Evolutionary conservation across 345 rosid species (phyloP).

Genomic region (Salix dunnii): DNA sequence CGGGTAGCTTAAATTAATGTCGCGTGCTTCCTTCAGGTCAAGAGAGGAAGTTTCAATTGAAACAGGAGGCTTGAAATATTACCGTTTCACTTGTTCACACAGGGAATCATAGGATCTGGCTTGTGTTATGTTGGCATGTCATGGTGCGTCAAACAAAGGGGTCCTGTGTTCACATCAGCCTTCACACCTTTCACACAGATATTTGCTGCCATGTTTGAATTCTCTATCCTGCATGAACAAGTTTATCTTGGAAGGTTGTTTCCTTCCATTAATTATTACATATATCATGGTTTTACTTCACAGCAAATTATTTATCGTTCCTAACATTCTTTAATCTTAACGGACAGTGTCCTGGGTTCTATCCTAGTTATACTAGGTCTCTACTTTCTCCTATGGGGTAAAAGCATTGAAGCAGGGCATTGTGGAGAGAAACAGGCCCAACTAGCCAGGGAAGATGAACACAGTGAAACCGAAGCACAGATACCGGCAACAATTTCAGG

Average conservation of each 20-base stretch:
- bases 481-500: not conserved
- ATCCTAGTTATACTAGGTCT: slow-evolving; percentile 55
- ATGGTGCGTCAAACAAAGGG: slow-evolving; percentile 31
- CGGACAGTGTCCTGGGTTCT: slow-evolving; percentile 65
- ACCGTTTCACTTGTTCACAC: not conserved
- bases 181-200: slow-evolving; percentile 30
- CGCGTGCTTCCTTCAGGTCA: not conserved
- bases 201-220: slow-evolving; percentile 26
- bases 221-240: slow-evolving; percentile 25
- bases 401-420: slow-evolving; percentile 47
- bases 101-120: slow-evolving; percentile 33
- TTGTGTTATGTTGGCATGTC: slow-evolving; percentile 28
- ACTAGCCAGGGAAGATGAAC: slow-evolving; percentile 5
- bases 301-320: not conserved
- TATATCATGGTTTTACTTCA: not conserved
- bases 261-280: not conserved
- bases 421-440: slow-evolving; percentile 33
- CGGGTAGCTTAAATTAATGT: not conserved
- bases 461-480: slow-evolving; percentile 1
- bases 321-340: not conserved
- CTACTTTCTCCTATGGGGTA: slow-evolving; percentile 75
- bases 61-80: not conserved
- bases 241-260: slow-evolving; percentile 27
- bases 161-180: slow-evolving; percentile 31
- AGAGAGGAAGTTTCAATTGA: not conserved